Conservation (phyloP, 108 stramenopile species). For the Fragilariopsis cylindrus region DNA sequence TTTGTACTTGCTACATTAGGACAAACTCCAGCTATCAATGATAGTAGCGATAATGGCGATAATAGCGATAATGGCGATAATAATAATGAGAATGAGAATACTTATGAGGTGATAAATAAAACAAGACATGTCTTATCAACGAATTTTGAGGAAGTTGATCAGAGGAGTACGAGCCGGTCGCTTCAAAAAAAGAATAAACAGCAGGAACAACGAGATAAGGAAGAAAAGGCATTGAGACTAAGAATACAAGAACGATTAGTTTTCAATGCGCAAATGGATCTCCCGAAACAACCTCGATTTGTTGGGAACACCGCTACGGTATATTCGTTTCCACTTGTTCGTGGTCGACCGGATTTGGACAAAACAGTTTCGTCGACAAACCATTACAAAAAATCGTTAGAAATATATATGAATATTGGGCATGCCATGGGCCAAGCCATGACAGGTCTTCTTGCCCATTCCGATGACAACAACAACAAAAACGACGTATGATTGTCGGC, state of each 20-base stretch:
- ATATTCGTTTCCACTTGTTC: constrained; percentile 14
- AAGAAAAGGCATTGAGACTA: constrained; percentile 1
- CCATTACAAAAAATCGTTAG: constrained; percentile 39
- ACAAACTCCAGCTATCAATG: background rate
- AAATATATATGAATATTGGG: constrained; percentile 43
- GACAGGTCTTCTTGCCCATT: constrained; percentile 19
- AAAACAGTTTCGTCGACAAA: background rate
- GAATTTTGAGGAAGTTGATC: too few species aligned
- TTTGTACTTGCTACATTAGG: constrained; percentile 45
- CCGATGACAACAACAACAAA: background rate
- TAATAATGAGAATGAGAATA: too few species aligned
- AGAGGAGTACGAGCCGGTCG: too few species aligned
- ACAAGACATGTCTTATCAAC: too few species aligned
- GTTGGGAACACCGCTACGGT: constrained; percentile 34
- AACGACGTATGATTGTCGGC: too few species aligned
- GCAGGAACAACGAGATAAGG: background rate
- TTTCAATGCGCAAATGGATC: constrained; percentile 32
- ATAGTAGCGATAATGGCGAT: too few species aligned
- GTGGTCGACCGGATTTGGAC: background rate
- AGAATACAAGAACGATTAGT: constrained; percentile 8
- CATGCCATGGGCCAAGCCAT: constrained; percentile 41
- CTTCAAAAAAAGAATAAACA: too few species aligned
- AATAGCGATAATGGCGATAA: too few species aligned
- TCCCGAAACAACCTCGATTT: constrained; percentile 26
- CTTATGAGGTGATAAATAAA: too few species aligned